These are phyloP conservation scores for Vitis hybrid DNA, from an alignment of 177 flowering plant genomes.

Conservation along the genomic window DNA sequence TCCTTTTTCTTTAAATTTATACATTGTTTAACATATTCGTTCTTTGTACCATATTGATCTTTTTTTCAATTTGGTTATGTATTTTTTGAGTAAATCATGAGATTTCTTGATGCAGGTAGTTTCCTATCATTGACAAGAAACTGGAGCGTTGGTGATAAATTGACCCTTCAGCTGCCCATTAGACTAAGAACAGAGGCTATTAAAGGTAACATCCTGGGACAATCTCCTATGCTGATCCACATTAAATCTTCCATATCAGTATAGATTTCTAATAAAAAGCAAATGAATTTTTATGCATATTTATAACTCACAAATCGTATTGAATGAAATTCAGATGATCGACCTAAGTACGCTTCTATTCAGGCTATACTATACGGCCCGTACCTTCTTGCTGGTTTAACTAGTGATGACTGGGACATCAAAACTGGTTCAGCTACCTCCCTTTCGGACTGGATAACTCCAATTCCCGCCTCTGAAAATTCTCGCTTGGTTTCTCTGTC, in stretches of 20 bases:
- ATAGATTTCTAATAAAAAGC: too few species aligned
- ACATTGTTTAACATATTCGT: too few species aligned
- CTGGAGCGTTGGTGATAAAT: slow-evolving; percentile 62
- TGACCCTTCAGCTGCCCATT: slow-evolving; percentile 63
- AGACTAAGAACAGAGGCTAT: slow-evolving; percentile 63
- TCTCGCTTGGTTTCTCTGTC: slow-evolving; percentile 52
- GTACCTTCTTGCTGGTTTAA: slow-evolving; percentile 74
- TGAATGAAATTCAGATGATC: slow-evolving; percentile 44
- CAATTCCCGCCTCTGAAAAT: slow-evolving; percentile 57
- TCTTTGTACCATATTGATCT: too few species aligned
- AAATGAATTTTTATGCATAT: too few species aligned
- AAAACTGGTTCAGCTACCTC: slow-evolving; percentile 33
- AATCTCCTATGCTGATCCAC: too few species aligned
- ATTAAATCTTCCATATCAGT: too few species aligned
- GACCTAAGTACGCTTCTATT: slow-evolving; percentile 57
- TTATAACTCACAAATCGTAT: slow-evolving; percentile 4
- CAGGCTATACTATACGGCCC: slow-evolving; percentile 48
- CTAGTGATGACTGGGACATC: slow-evolving; percentile 67
- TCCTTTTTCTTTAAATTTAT: neutral
- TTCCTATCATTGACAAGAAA: slow-evolving; percentile 48
- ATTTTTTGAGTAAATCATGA: neutral
- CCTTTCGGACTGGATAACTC: slow-evolving; percentile 58
- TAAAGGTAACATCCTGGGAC: slow-evolving; percentile 42
- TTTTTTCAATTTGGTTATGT: neutral
- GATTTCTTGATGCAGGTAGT: slow-evolving; percentile 44